phyloP scores from a whole-genome alignment of 129 eudicot genomes.

The Artemisia argyi region DNA sequence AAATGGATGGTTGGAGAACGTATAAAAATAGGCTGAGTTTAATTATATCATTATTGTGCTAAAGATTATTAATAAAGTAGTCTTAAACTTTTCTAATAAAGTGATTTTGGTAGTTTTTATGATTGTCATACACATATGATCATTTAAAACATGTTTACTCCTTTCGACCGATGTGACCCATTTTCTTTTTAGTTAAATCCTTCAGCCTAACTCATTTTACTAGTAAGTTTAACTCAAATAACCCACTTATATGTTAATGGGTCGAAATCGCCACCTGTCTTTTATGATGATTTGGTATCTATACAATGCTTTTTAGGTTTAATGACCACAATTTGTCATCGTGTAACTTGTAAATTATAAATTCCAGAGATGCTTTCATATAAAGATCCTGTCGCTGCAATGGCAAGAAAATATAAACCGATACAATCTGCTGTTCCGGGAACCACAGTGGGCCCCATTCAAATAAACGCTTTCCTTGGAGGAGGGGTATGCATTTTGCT shows the following conservation, averaged over 20 bases:
- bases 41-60: too few relatives aligned
- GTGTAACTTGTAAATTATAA: conserved; percentile 5
- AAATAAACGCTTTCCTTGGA: conserved; percentile 84
- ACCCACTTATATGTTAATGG: too few relatives aligned
- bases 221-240: too few relatives aligned
- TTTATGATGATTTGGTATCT: background rate
- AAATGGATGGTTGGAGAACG: too few relatives aligned
- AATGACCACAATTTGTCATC: background rate
- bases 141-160: too few relatives aligned
- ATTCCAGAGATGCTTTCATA: conserved; percentile 70
- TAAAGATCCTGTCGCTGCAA: conserved; percentile 94
- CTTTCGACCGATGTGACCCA: too few relatives aligned
- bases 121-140: too few relatives aligned
- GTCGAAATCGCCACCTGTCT: background rate
- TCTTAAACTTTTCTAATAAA: background rate
- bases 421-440: conserved; percentile 99
- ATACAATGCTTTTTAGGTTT: background rate
- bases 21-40: background rate
- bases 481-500: conserved; percentile 69
- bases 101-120: background rate
- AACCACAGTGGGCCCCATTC: conserved; percentile 96
- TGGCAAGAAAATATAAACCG: conserved; percentile 93
- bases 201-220: too few relatives aligned
- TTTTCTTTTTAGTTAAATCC: too few relatives aligned
- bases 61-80: too few relatives aligned